A percentile compares a stretch with the other conserved stretches of the same genome.
Conservation (phyloP, 176 grass and related monocot species). For the Zoysia japonica region DNA sequence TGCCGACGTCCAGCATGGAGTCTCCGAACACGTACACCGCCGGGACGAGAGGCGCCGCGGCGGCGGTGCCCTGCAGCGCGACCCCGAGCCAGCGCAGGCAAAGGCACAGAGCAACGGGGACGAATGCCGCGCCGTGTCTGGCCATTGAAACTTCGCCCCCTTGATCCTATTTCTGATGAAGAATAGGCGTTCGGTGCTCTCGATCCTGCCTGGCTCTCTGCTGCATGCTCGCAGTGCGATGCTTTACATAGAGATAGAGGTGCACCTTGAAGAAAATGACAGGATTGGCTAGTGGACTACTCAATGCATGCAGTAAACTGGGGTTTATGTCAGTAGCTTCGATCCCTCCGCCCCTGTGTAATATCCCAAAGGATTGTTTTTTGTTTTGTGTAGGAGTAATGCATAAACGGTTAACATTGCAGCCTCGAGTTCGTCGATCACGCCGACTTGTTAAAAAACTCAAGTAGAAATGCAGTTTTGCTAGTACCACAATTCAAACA, state of each 20-base stretch:
- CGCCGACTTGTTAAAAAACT: no score
- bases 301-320: neutral
- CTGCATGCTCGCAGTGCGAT: neutral
- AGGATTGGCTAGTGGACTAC: neutral
- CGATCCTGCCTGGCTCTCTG: neutral
- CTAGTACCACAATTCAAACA: neutral
- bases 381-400: neutral
- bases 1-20: constrained; percentile 88
- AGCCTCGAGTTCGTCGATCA: neutral
- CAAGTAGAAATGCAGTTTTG: no score
- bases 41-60: constrained; percentile 40
- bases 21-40: constrained; percentile 89
- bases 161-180: neutral
- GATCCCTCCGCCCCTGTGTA: constrained; percentile 4
- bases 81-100: constrained; percentile 19
- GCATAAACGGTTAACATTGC: neutral
- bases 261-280: neutral
- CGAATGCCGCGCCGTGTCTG: neutral
- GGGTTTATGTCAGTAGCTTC: neutral
- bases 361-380: neutral
- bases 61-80: neutral
- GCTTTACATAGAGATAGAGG: constrained; percentile 9
- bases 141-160: neutral
- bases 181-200: no score
- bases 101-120: constrained; percentile 12